Percentiles rank a stretch among this genome's conserved stretches.
Evolutionary conservation across 2,329 filamentous ascomycete species (phyloP).

Genomic region (Cladosporium phlei): DNA sequence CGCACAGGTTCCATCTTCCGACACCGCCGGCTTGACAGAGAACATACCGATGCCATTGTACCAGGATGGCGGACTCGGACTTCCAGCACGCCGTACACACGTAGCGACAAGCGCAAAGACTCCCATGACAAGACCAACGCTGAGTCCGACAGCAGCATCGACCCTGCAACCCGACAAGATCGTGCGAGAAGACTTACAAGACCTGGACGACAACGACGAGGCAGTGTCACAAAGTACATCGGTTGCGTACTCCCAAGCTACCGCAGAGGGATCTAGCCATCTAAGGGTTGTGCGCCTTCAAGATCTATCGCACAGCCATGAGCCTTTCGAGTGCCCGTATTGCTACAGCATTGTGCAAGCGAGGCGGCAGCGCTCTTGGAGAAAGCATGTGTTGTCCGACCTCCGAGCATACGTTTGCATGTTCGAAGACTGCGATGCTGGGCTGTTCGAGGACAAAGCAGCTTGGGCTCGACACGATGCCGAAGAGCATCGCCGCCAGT

Average conservation of each 20-base stretch:
- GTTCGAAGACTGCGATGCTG: slow-evolving; percentile 20
- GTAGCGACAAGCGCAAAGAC: not conserved
- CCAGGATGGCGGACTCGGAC: not conserved
- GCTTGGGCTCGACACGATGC: slow-evolving; percentile 24
- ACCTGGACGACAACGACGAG: slow-evolving; percentile 17
- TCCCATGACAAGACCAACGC: slow-evolving; percentile 7
- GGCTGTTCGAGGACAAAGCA: slow-evolving; percentile 20
- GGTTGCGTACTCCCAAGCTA: not conserved
- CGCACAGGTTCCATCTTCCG: too few relatives aligned
- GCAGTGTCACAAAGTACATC: slow-evolving; percentile 19
- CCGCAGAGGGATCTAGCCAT: not conserved
- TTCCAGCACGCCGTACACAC: not conserved
- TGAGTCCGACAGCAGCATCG: slow-evolving; percentile 20
- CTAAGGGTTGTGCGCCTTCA: not conserved
- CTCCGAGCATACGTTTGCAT: slow-evolving; percentile 22
- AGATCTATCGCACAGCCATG: not conserved
- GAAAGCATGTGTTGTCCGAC: slow-evolving; percentile 18
- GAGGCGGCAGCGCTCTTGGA: slow-evolving; percentile 15
- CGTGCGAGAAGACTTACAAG: slow-evolving; percentile 7
- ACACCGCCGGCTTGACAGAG: too few relatives aligned
- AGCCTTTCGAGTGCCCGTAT: slow-evolving; percentile 24
- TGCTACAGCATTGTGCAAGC: slow-evolving; percentile 21
- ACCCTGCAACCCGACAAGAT: slow-evolving; percentile 16
- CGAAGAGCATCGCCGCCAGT: slow-evolving; percentile 18
- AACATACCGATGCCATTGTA: not conserved